Evolutionary conservation across 179 eudicot species (phyloP).

Genomic region (Beta lomatogona): DNA sequence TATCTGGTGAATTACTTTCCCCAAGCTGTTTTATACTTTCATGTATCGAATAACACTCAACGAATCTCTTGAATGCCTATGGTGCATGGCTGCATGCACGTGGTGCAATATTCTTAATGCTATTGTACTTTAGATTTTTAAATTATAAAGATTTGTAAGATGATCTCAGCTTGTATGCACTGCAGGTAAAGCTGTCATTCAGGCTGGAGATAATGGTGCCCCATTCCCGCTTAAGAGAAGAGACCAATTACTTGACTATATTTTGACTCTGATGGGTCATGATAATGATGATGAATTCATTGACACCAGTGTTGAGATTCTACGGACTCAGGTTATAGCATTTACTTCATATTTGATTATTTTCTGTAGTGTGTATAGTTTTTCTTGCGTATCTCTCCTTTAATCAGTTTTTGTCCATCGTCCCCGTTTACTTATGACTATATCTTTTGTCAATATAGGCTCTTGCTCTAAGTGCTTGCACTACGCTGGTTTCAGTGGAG

Average conservation of each 20-base stretch:
- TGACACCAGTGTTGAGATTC: conserved; percentile 71
- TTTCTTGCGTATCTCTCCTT: conserved; percentile 2
- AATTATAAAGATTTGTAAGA: neutral
- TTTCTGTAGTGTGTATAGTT: conserved; percentile 5
- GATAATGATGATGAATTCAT: conserved; percentile 78
- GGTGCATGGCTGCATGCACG: neutral
- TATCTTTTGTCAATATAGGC: conserved; percentile 48
- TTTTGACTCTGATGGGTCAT: conserved; percentile 91
- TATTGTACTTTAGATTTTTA: neutral
- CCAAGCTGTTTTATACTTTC: neutral
- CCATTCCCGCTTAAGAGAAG: conserved; percentile 93
- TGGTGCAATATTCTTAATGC: neutral
- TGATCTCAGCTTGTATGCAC: conserved; percentile 4
- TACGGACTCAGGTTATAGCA: conserved; percentile 74
- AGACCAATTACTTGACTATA: conserved; percentile 83
- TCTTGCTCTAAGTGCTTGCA: conserved; percentile 98
- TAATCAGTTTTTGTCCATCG: neutral
- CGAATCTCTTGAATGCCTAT: neutral
- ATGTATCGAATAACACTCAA: neutral
- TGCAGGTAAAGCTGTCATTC: conserved; percentile 88
- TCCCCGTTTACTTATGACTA: neutral
- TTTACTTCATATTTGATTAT: conserved; percentile 1
- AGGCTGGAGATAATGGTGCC: conserved; percentile 86
- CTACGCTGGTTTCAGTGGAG: conserved; percentile 98
- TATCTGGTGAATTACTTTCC: neutral